Base-by-base conservation (phyloP, 2,329 filamentous ascomycete species). In the Septoria linicola region DNA sequence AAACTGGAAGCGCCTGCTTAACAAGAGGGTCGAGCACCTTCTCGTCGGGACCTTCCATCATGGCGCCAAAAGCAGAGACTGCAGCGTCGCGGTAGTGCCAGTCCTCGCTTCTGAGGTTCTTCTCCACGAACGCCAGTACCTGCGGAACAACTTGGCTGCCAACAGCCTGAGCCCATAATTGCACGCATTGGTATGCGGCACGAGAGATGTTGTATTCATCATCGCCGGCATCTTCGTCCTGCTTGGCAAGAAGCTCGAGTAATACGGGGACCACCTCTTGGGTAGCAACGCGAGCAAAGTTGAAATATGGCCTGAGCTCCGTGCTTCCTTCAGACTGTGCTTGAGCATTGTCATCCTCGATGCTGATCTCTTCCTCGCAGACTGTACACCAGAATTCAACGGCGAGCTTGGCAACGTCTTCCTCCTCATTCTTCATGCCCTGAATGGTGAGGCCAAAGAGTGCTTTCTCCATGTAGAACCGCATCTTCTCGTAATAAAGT, bases 301-400 rank as follows among this genome's bases (percentile, higher is more conserved):
- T 95, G 78, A 93, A 96, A 74, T 93, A 95, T 11, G 89, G 88
- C 52, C 93, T 85, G 73, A 92, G 82, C 72, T 95, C 88, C 50
- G 89, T 85, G 14, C 86, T 83, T 66, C 83, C 89, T 65, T 95
- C 89, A 32, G 79, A 76, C 60, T 80, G 76, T 44, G 81, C 64
- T 73, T 88, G 84, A 59, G 84, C 80, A 71, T 99, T 99, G 72
- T 99, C 93, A 67, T 99, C 93, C 68, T 99, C 93, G 65, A 99
- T 97, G 59, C 87, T 87, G 64, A 96, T 92, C 73, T 99, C 93
- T 74, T 99, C 93, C 71, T 99, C 93, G 72, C 93, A 99, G 41
- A 99, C 93, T n/a, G 93, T 96, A 78, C 92, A 97, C 93, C 93
- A 99, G 76, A 99, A 99, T 71, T 99, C 93, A 61, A 99, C 90